phyloP scores from a whole-genome alignment of 116 monocot genomes.

The Dioscorea cayenensis region DNA sequence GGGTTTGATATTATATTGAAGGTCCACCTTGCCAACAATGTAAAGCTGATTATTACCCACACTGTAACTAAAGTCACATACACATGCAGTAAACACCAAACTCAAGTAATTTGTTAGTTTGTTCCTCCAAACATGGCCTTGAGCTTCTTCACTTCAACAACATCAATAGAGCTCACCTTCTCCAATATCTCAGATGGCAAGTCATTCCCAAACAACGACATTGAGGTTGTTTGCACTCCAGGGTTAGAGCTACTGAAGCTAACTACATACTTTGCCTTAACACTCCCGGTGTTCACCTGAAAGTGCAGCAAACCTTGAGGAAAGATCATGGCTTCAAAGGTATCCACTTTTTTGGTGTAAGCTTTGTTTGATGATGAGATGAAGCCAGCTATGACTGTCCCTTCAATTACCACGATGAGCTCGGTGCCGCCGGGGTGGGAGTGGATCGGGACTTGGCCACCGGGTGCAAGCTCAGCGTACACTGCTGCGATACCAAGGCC shows the following conservation, averaged over 20 bases:
- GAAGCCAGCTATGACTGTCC: constrained; percentile 34
- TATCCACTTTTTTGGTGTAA: constrained; percentile 23
- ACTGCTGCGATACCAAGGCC: constrained; percentile 61
- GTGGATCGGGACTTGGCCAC: constrained; percentile 68
- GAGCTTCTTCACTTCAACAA: constrained; percentile 52
- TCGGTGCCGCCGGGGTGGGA: constrained; percentile 70
- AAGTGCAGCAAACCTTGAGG: constrained; percentile 64
- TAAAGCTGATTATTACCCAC: no score
- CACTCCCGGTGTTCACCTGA: constrained; percentile 35
- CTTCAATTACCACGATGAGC: constrained; percentile 30
- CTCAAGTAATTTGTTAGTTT: constrained; percentile 4
- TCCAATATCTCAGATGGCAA: constrained; percentile 33
- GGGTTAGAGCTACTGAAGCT: constrained; percentile 55
- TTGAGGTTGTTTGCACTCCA: constrained; percentile 41
- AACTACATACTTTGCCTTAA: constrained; percentile 24
- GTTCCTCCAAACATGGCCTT: constrained; percentile 46
- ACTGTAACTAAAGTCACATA: no score
- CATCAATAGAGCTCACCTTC: constrained; percentile 48
- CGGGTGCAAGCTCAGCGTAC: constrained; percentile 38
- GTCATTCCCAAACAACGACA: constrained; percentile 45
- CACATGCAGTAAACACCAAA: neutral
- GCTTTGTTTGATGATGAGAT: constrained; percentile 29
- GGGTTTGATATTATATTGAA: no score
- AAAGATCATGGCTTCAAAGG: constrained; percentile 61
- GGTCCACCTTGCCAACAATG: no score